Percentiles rank a stretch among this genome's conserved stretches.
Evolutionary conservation across 345 rosid species (phyloP).

Genomic region (Erysimum cheiranthoides): DNA sequence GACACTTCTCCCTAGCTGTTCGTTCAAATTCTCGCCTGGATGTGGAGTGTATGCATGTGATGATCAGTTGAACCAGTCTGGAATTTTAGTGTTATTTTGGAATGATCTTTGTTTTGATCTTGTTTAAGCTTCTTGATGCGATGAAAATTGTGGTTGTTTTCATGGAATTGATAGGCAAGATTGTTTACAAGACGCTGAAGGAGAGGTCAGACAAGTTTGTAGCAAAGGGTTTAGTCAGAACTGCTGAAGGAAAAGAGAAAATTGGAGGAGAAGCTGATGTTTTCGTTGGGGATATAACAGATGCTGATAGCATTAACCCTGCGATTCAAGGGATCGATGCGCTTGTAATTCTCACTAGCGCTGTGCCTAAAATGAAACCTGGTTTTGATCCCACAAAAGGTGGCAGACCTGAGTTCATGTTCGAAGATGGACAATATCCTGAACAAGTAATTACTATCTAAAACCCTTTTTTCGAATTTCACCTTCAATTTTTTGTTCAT

Average conservation of each 20-base stretch:
- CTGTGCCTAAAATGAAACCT: constrained; percentile 83
- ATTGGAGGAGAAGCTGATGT: constrained; percentile 76
- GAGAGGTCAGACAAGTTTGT: constrained; percentile 70
- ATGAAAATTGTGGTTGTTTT: constrained; percentile 2
- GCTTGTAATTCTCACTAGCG: constrained; percentile 82
- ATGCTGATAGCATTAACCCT: constrained; percentile 53
- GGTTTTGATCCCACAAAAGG: constrained; percentile 75
- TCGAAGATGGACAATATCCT: constrained; percentile 80
- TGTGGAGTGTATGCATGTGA: constrained; percentile 19
- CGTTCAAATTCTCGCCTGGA: background rate
- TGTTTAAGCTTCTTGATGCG: constrained; percentile 7
- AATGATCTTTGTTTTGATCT: background rate
- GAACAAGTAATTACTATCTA: constrained; percentile 60
- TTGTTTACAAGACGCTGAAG: constrained; percentile 76
- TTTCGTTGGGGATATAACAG: constrained; percentile 72
- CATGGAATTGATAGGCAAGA: constrained; percentile 58
- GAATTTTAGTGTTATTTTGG: background rate
- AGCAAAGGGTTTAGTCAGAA: constrained; percentile 75
- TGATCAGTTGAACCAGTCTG: background rate
- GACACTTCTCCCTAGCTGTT: background rate
- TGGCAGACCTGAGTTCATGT: constrained; percentile 80
- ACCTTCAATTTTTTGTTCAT: background rate
- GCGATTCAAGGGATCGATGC: constrained; percentile 73
- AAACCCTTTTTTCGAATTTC: background rate
- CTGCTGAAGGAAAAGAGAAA: constrained; percentile 70